These are phyloP conservation scores for Flaveria floridana DNA, from an alignment of 140 eudicot genomes.

Conservation along the genomic window DNA sequence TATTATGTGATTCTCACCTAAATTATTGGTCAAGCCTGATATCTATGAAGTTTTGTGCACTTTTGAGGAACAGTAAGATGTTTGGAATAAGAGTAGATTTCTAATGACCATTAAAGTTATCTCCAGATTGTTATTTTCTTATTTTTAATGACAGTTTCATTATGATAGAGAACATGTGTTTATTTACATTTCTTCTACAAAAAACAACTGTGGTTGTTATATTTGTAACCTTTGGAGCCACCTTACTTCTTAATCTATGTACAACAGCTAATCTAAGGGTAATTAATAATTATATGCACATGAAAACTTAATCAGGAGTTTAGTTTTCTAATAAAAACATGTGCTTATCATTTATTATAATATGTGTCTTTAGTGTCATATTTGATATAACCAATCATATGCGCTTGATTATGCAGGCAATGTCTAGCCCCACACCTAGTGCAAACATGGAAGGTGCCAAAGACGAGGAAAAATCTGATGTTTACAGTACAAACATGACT, in stretches of 20 bases:
- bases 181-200: background rate
- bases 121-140: background rate
- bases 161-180: background rate
- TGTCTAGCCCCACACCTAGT: slow-evolving; percentile 62
- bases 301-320: background rate
- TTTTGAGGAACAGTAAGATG: background rate
- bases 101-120: slow-evolving; percentile 6
- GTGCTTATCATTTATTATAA: background rate
- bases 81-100: slow-evolving; percentile 1
- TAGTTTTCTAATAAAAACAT: slow-evolving; percentile 14
- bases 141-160: background rate
- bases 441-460: slow-evolving; percentile 54
- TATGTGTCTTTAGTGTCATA: slow-evolving; percentile 1
- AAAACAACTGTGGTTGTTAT: background rate
- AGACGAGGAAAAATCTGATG: slow-evolving; percentile 73
- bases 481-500: slow-evolving; percentile 85
- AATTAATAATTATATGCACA: background rate
- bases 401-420: slow-evolving; percentile 47
- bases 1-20: slow-evolving; percentile 5
- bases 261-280: background rate
- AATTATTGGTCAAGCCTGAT: background rate
- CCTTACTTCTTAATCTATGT: background rate
- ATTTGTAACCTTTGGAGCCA: background rate
- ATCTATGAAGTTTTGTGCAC: background rate
- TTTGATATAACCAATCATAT: slow-evolving; percentile 5